Base-by-base conservation (phyloP, 805 yeast species). In the Candida multigemmis region DNA sequence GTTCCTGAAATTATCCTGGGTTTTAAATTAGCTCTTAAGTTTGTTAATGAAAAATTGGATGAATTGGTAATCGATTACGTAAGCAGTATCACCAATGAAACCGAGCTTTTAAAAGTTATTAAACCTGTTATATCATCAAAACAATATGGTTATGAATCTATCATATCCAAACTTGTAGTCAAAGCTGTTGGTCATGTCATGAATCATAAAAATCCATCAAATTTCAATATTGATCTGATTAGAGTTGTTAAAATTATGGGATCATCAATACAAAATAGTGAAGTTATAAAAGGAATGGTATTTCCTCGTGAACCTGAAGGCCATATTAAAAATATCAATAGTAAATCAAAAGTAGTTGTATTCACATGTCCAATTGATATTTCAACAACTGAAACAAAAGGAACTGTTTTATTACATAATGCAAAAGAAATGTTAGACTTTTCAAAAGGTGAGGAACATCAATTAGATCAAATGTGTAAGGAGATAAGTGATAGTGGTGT, bases 301-400 rank as follows among this genome's bases (percentile, higher is more conserved):
- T 89, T 91, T 69, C 94, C 94, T 40, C 74, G 93, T 44, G 94
- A 86, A 54, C 96, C 97, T n/a, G 97, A 89, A 53, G 93, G 96
- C 10, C 77, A 74, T 40, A 57, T 87, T 26, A 85, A 84, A 50
- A 69, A 76, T 35, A 60, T 80, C 31, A 50, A 44, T 7, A 24
- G 31, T 12, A 74, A 68, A 41, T 74, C 93, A 11, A 86, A 84
- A 52, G 97, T 91, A 24, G 98, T 83, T 7, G 87, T 86, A 3
- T 91, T 68, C 62, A 85, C 95, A 6, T 79, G 94, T 53, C 96
- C 97, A 15, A 74, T 91, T 30, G 98, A 91, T 57, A 84, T 84
- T 34, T 79, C 96, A 9, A 79, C 86, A 34, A 87, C 98, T n/a
- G 98, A 91, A 61, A 89, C 97, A 13, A 89, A 89, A 60, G 97